Evolutionary conservation across 2,329 filamentous ascomycete species (phyloP), one percentile per base, ranked within the genome.

Genomic region (Monilinia fructicola): DNA sequence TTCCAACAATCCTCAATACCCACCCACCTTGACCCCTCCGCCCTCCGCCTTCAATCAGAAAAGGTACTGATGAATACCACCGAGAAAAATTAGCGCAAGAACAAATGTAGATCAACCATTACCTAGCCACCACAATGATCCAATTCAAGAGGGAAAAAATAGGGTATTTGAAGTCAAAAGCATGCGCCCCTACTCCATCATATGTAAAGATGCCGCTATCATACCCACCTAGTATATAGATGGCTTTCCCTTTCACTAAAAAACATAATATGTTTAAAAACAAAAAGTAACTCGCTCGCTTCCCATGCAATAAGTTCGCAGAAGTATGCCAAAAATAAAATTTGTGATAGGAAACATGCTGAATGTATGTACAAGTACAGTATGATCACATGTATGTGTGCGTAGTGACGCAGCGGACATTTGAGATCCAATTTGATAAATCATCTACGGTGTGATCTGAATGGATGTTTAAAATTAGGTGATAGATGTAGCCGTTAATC

Each of bases 81-180:
- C 21, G 28, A 26, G 28, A 4, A 35, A 48, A 18, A 38, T 2
- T 4, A 21, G 26, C 16, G 23, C 12, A 6, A 6, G 48, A 23
- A 48, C 4, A 4, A 23, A 31, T 16, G 28, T 44, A 14, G 44
- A 48, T 48, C 14, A 42, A 48, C 42, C 21, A 23, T 48, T 23
- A n/a, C n/a, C n/a, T n/a, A 48, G 4, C 31, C 23, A 23, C 21
- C 26, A 9, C 11, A 23, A 48, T 6, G 42, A 7, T 12, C 12
- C 23, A 35, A 35, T 11, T 14, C 42, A 46, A 35, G 48, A 59
- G n/a, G n/a, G 21, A n/a, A 35, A 10, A 48, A 46, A 16, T 21
- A 16, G 56, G 56, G 56, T 48, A 59, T 59, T 59, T 23, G 26
- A 59, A 48, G 21, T 4, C 5, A 23, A 11, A 35, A 59, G 42